Conservation (phyloP, 2,329 filamentous ascomycete species). For the Fusarium sp. region DNA sequence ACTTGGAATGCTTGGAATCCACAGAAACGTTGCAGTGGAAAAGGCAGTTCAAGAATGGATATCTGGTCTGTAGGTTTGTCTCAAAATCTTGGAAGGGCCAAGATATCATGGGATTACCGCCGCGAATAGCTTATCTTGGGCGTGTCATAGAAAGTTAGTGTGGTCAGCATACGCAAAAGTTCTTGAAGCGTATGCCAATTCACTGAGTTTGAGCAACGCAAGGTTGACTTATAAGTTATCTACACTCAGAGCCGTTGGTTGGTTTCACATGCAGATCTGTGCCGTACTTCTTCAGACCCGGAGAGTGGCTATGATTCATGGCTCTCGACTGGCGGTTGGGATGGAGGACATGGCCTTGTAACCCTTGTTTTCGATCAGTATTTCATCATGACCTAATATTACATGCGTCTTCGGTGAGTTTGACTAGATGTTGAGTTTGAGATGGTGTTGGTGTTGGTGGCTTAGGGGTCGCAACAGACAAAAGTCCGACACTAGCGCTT, state of each 20-base stretch:
- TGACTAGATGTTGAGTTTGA: background rate
- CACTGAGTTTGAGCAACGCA: too few relatives aligned
- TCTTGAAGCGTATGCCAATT: too few relatives aligned
- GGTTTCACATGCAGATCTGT: background rate
- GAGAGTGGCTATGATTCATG: too few relatives aligned
- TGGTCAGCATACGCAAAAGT: too few relatives aligned
- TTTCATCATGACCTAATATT: background rate
- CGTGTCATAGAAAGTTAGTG: too few relatives aligned
- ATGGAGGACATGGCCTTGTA: background rate
- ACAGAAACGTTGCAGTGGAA: too few relatives aligned
- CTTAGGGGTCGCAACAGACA: background rate
- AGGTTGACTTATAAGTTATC: too few relatives aligned
- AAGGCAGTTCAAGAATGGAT: too few relatives aligned
- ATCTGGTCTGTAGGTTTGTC: too few relatives aligned
- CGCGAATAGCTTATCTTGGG: too few relatives aligned
- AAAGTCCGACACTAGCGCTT: background rate
- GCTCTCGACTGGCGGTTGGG: background rate
- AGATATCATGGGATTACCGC: too few relatives aligned
- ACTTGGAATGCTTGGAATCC: background rate
- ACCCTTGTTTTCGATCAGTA: background rate
- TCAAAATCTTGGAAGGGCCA: too few relatives aligned
- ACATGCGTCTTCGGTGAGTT: background rate
- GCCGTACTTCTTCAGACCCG: background rate
- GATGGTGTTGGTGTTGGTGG: background rate
- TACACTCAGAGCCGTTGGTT: background rate